Percentiles rank a stretch among this genome's conserved stretches.
Evolutionary conservation across 1,284 basidiomycete species (phyloP).

Genomic region (Ceratobasidium sp.): DNA sequence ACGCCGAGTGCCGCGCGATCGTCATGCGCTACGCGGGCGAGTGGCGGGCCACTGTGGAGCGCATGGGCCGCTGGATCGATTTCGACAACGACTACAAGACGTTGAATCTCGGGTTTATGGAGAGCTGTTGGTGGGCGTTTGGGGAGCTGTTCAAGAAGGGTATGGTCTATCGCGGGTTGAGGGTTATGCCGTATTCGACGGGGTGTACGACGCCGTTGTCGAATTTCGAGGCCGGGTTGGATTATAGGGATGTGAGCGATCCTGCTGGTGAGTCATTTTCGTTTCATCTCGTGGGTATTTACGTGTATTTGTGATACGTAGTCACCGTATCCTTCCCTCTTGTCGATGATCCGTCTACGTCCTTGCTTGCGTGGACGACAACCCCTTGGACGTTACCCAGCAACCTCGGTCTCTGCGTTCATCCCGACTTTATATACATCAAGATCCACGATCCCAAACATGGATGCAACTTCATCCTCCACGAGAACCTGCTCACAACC

Average conservation of each 20-base stretch:
- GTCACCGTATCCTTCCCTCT: constrained; percentile 95
- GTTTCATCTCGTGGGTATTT: constrained; percentile 14
- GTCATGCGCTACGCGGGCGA: constrained; percentile 98
- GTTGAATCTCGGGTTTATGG: constrained; percentile 94
- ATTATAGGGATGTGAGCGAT: constrained; percentile 95
- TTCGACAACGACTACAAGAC: constrained; percentile 99
- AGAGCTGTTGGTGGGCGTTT: constrained; percentile 99
- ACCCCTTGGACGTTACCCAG: constrained; percentile 99
- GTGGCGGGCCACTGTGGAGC: constrained; percentile 95
- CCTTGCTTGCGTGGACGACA: constrained; percentile 97
- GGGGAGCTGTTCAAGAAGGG: constrained; percentile 90
- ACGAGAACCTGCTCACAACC: constrained; percentile 88
- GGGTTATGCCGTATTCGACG: constrained; percentile 99
- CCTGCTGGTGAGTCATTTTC: constrained; percentile 76
- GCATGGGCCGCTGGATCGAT: constrained; percentile 99
- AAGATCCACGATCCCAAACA: constrained; percentile 95
- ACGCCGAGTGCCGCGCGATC: constrained; percentile 95
- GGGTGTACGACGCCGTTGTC: constrained; percentile 96
- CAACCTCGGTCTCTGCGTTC: constrained; percentile 94
- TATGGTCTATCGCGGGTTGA: constrained; percentile 93
- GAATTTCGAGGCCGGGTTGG: constrained; percentile 96
- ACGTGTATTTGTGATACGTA: constrained; percentile 52
- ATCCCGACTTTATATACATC: constrained; percentile 96
- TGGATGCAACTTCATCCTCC: constrained; percentile 91
- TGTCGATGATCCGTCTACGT: constrained; percentile 91